Conservation (phyloP, 2,329 filamentous ascomycete genomes). For the Penicillium sp. region DNA sequence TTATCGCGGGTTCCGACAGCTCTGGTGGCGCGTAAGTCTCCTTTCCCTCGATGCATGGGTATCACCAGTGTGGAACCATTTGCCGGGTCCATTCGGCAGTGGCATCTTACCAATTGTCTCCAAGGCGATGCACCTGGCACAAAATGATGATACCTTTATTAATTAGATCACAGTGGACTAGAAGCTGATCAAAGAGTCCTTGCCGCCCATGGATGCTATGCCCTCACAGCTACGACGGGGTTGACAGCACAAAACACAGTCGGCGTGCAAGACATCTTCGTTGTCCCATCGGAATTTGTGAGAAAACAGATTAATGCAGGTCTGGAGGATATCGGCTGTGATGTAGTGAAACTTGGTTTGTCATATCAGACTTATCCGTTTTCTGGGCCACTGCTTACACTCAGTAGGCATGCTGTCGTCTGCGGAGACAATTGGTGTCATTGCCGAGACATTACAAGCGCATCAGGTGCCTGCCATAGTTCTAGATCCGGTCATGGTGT, state of each 20-base stretch:
- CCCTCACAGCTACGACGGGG: slow-evolving; percentile 92
- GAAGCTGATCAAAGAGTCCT: slow-evolving; percentile 96
- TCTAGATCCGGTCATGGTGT: slow-evolving; percentile 85
- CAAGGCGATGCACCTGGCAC: not conserved
- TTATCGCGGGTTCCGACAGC: slow-evolving; percentile 86
- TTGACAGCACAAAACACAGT: slow-evolving; percentile 94
- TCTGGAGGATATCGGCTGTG: slow-evolving; percentile 77
- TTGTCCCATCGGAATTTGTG: slow-evolving; percentile 75
- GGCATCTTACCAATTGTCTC: not conserved
- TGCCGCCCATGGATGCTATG: slow-evolving; percentile 88
- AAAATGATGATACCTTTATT: not conserved
- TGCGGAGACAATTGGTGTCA: slow-evolving; percentile 65
- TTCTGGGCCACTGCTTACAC: slow-evolving; percentile 2
- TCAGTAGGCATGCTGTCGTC: slow-evolving; percentile 76
- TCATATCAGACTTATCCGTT: slow-evolving; percentile 7
- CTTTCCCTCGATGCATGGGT: not conserved
- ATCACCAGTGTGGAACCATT: not conserved
- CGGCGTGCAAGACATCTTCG: slow-evolving; percentile 78
- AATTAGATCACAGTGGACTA: slow-evolving; percentile 65
- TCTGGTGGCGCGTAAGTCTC: slow-evolving; percentile 79
- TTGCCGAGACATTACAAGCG: slow-evolving; percentile 62
- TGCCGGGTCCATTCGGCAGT: not conserved
- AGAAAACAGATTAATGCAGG: slow-evolving; percentile 82
- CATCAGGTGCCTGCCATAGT: slow-evolving; percentile 62
- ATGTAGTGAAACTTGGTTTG: slow-evolving; percentile 88